Evolutionary conservation across 2,329 filamentous ascomycete genomes (phyloP).

Genomic region (Fusarium staphyleae): DNA sequence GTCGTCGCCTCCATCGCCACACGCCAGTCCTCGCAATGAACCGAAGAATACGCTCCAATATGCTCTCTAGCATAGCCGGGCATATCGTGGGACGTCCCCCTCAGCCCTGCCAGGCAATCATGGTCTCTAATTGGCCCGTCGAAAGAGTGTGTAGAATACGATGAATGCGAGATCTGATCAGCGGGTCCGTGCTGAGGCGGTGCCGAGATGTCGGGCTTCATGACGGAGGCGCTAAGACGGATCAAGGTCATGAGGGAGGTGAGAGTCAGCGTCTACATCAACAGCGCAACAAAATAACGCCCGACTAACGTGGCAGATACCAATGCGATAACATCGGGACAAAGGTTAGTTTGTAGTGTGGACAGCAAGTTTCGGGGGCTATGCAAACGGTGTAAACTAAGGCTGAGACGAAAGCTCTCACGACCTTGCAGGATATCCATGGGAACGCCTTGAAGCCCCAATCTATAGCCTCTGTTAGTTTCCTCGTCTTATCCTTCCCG

Average conservation of each 20-base stretch:
- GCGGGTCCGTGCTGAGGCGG: conserved; percentile 25
- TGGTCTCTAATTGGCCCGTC: conserved; percentile 24
- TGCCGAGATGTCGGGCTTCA: conserved; percentile 2
- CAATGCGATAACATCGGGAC: background rate
- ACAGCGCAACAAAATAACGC: conserved; percentile 1
- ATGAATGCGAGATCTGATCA: conserved; percentile 42
- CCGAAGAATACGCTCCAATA: conserved; percentile 30
- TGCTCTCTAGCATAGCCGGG: conserved; percentile 11
- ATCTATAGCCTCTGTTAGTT: background rate
- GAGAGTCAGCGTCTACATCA: background rate
- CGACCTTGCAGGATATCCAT: background rate
- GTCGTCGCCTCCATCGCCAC: background rate
- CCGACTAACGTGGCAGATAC: background rate
- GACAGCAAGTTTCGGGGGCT: background rate
- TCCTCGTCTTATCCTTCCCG: background rate
- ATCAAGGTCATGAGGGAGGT: background rate
- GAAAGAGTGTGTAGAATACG: conserved; percentile 37
- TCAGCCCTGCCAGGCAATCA: conserved; percentile 17
- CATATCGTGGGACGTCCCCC: conserved; percentile 9
- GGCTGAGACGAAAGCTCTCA: no score
- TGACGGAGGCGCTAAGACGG: background rate
- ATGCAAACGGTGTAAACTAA: background rate
- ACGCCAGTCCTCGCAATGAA: background rate
- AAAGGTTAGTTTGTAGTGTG: background rate
- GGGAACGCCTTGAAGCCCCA: conserved; percentile 9